Evolutionary conservation across 257 asterid genomes (phyloP).

Genomic region (Osmanthus fragrans): DNA sequence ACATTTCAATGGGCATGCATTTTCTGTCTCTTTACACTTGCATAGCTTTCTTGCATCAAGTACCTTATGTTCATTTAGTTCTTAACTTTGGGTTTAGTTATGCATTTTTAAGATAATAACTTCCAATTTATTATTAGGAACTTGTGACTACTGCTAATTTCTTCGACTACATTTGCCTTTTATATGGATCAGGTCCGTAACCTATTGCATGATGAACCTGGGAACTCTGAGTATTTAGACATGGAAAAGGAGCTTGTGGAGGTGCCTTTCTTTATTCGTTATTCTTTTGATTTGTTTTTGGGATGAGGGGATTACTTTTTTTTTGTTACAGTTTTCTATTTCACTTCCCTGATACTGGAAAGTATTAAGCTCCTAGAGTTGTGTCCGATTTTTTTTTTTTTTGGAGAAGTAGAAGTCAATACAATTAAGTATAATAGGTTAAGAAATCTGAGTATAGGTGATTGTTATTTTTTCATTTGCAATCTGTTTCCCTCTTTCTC

Average conservation of each 20-base stretch:
- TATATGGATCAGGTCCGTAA: slow-evolving; percentile 58
- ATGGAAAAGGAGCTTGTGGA: slow-evolving; percentile 96
- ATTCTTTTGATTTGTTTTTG: neutral
- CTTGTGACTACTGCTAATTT: slow-evolving; percentile 5
- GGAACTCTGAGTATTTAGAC: slow-evolving; percentile 81
- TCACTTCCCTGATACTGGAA: neutral
- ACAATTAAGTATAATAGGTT: slow-evolving; percentile 21
- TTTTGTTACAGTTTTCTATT: neutral
- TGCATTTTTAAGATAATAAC: neutral
- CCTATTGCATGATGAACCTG: slow-evolving; percentile 68
- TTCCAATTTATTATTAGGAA: too few species aligned
- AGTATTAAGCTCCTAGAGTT: slow-evolving; percentile 12
- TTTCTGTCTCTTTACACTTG: neutral
- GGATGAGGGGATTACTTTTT: slow-evolving; percentile 1
- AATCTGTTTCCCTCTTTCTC: slow-evolving; percentile 40
- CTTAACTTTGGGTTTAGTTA: neutral
- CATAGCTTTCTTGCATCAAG: neutral
- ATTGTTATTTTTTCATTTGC: slow-evolving; percentile 26
- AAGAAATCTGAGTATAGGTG: slow-evolving; percentile 10
- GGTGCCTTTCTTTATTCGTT: slow-evolving; percentile 43
- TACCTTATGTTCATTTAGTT: neutral
- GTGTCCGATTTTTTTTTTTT: slow-evolving; percentile 7
- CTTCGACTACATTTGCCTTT: neutral
- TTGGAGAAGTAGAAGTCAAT: slow-evolving; percentile 7
- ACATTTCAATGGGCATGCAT: neutral